Conservation (phyloP, 345 rosid genomes). For the Angophora floribunda region DNA sequence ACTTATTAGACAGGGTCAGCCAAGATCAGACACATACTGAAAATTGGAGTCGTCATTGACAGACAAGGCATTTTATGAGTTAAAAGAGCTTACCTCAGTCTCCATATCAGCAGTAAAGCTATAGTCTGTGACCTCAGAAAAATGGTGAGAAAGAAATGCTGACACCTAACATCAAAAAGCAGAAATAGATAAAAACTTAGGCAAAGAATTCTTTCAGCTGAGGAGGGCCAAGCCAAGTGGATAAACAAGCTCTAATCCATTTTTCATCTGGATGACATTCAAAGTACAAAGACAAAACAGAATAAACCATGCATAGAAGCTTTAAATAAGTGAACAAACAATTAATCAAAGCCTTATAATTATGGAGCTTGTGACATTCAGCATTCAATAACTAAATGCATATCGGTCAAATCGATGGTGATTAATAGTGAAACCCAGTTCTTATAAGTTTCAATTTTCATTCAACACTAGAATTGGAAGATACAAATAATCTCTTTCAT, state of each 20-base stretch:
- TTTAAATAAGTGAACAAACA: background rate
- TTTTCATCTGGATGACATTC: background rate
- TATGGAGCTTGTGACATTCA: background rate
- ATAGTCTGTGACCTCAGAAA: conserved; percentile 89
- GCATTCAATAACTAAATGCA: background rate
- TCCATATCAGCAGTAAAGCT: conserved; percentile 99
- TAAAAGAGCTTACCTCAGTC: conserved; percentile 54
- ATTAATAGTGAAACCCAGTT: background rate
- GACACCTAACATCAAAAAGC: conserved; percentile 52
- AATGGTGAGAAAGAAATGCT: conserved; percentile 83
- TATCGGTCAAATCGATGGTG: background rate
- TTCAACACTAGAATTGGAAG: background rate
- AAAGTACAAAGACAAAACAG: background rate
- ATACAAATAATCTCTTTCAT: background rate
- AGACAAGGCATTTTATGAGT: background rate
- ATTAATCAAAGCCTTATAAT: background rate
- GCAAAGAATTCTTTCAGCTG: background rate
- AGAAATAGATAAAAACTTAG: background rate
- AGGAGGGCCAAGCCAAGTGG: background rate
- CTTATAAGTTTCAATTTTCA: background rate
- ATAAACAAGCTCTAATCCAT: background rate
- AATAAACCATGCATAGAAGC: background rate
- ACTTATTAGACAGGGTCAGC: background rate
- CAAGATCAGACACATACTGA: background rate
- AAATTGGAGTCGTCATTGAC: background rate